Conservation (phyloP, 331 rosid genomes). For the Acacia concinna region DNA sequence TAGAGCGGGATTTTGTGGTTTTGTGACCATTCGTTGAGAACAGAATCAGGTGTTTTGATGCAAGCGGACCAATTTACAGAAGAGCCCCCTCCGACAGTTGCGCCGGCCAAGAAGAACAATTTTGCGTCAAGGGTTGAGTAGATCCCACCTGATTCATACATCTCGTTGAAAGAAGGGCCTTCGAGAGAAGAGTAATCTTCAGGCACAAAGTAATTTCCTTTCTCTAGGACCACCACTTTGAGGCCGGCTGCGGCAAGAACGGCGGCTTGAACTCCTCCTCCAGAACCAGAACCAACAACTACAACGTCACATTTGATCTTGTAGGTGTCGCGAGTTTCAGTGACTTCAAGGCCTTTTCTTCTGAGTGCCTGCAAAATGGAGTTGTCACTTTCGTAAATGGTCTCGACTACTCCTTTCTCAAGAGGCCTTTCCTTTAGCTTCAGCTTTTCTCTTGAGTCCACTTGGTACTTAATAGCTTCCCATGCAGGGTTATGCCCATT, state of each 20-base stretch:
- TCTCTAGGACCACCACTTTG: conserved; percentile 80
- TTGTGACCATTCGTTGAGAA: conserved; percentile 75
- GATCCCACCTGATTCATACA: conserved; percentile 65
- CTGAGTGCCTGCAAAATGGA: conserved; percentile 54
- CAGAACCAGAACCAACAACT: conserved; percentile 83
- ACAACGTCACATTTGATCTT: conserved; percentile 85
- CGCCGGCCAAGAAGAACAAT: conserved; percentile 70
- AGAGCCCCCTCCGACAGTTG: conserved; percentile 93
- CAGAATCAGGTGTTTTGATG: conserved; percentile 67
- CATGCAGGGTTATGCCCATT: conserved; percentile 58
- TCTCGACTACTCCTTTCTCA: conserved; percentile 65
- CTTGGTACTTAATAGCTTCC: conserved; percentile 66
- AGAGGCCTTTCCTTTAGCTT: conserved; percentile 63
- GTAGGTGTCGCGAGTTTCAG: conserved; percentile 47
- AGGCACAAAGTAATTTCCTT: conserved; percentile 81
- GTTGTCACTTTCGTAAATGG: conserved; percentile 49
- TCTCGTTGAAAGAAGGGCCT: conserved; percentile 72
- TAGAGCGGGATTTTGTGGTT: conserved; percentile 63
- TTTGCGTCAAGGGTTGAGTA: conserved; percentile 63
- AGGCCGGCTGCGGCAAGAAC: conserved; percentile 72
- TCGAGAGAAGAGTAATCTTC: conserved; percentile 75
- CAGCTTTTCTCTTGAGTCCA: conserved; percentile 42
- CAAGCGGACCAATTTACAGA: conserved; percentile 91
- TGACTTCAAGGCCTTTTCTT: conserved; percentile 63
- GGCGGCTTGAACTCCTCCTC: conserved; percentile 96